Percentiles rank a stretch among this genome's conserved stretches.
phyloP scores from a whole-genome alignment of 31 red algal genomes.

The Asparagopsis taxiformis region DNA sequence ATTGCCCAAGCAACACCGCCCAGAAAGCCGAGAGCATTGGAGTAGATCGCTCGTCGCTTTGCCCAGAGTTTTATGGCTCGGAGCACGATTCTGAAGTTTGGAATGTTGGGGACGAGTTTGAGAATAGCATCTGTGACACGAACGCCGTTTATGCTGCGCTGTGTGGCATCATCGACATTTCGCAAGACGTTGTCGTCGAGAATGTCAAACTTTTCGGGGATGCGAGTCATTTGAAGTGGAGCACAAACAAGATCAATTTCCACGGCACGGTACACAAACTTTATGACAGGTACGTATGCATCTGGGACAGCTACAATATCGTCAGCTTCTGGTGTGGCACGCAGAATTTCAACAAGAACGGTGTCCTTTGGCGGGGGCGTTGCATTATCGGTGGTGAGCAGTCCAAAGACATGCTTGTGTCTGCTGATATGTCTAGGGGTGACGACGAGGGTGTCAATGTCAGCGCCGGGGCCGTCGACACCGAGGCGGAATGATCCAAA shows the following conservation, averaged over 20 bases:
- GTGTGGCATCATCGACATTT: constrained; percentile 96
- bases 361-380: constrained; percentile 56
- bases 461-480: constrained; percentile 94
- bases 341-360: constrained; percentile 82
- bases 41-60: constrained; percentile 92
- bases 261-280: constrained; percentile 87
- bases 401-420: constrained; percentile 82
- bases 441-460: constrained; percentile 95
- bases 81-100: constrained; percentile 90
- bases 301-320: constrained; percentile 89
- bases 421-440: constrained; percentile 77
- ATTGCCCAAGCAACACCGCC: constrained; percentile 99
- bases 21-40: constrained; percentile 91
- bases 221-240: constrained; percentile 69
- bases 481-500: constrained; percentile 96
- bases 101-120: constrained; percentile 84
- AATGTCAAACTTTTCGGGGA: constrained; percentile 86
- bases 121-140: constrained; percentile 97
- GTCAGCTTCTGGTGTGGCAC: constrained; percentile 44
- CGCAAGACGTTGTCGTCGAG: constrained; percentile 92
- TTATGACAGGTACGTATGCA: constrained; percentile 95
- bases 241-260: constrained; percentile 98
- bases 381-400: constrained; percentile 30
- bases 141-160: constrained; percentile 97
- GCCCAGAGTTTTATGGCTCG: constrained; percentile 97